Evolutionary conservation across 257 asterid genomes (phyloP).

Genomic region (Solanum chiquidenum): DNA sequence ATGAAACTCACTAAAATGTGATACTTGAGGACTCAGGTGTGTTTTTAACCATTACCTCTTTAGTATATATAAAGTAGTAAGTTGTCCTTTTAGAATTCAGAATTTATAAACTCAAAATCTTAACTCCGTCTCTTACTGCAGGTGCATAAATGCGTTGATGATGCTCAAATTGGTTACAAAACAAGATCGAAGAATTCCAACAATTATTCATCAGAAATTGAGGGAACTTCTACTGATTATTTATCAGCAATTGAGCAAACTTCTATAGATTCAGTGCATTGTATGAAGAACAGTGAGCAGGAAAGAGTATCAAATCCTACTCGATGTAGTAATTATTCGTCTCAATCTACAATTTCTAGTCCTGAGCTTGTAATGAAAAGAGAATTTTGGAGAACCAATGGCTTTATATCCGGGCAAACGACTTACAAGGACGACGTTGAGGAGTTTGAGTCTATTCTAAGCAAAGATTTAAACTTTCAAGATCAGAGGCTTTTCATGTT

Average conservation of each 20-base stretch:
- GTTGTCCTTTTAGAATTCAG: not conserved
- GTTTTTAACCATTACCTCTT: not conserved
- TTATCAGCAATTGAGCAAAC: constrained; percentile 1
- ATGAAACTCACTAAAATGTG: no score
- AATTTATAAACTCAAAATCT: not conserved
- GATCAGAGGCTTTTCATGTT: constrained; percentile 70
- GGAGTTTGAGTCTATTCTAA: constrained; percentile 36
- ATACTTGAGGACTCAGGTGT: not conserved
- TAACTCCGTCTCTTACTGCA: not conserved
- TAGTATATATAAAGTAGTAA: not conserved
- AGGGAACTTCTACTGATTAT: not conserved
- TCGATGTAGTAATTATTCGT: constrained; percentile 4
- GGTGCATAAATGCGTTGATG: not conserved
- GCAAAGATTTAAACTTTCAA: constrained; percentile 21
- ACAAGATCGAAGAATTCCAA: not conserved
- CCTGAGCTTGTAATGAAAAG: not conserved
- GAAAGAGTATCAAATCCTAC: constrained; percentile 4
- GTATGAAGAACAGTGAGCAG: not conserved
- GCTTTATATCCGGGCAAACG: not conserved
- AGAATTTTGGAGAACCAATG: constrained; percentile 1
- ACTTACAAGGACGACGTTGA: constrained; percentile 41
- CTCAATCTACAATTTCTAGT: not conserved
- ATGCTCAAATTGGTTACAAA: not conserved
- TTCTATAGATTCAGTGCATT: not conserved
- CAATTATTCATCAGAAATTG: constrained; percentile 3